These are phyloP conservation scores for Pulveroboletus sp. DNA, from an alignment of 768 basidiomycete species.

Conservation along the genomic window DNA sequence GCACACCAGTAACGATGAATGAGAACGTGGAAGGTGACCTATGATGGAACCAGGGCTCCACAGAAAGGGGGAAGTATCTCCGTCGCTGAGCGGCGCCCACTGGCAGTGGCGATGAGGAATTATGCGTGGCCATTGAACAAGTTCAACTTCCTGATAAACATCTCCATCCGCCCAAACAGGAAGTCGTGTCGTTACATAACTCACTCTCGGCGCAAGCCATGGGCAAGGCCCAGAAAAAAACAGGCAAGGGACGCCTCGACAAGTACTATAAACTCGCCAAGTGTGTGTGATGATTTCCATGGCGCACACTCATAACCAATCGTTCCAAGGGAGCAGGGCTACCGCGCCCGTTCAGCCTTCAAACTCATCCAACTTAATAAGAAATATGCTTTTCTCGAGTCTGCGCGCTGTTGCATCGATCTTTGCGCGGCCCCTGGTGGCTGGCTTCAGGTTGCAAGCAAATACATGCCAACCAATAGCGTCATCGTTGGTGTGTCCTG, in stretches of 20 bases:
- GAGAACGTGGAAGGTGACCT: slow-evolving; percentile 27
- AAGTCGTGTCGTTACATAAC: neutral
- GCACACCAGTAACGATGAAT: neutral
- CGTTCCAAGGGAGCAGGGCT: slow-evolving; percentile 86
- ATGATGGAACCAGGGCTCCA: slow-evolving; percentile 44
- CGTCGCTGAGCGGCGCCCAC: slow-evolving; percentile 8
- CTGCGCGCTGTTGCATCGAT: slow-evolving; percentile 91
- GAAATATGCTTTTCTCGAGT: slow-evolving; percentile 90
- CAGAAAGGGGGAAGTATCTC: slow-evolving; percentile 23
- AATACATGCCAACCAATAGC: slow-evolving; percentile 92
- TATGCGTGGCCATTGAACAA: slow-evolving; percentile 18
- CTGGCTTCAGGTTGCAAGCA: slow-evolving; percentile 98
- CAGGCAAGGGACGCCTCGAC: slow-evolving; percentile 91
- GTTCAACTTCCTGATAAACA: neutral
- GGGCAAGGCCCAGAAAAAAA: slow-evolving; percentile 89
- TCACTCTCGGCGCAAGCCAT: slow-evolving; percentile 32
- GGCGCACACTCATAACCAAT: slow-evolving; percentile 5
- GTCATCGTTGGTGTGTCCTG: slow-evolving; percentile 73
- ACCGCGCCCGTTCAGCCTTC: slow-evolving; percentile 98
- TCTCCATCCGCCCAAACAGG: slow-evolving; percentile 15
- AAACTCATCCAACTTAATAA: slow-evolving; percentile 98
- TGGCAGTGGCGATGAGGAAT: slow-evolving; percentile 31
- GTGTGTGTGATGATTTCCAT: slow-evolving; percentile 35
- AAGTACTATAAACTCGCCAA: slow-evolving; percentile 97
- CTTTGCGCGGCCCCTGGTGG: slow-evolving; percentile 98